Base-by-base conservation (phyloP, 306 rosid species). In the Begonia masoniana region DNA sequence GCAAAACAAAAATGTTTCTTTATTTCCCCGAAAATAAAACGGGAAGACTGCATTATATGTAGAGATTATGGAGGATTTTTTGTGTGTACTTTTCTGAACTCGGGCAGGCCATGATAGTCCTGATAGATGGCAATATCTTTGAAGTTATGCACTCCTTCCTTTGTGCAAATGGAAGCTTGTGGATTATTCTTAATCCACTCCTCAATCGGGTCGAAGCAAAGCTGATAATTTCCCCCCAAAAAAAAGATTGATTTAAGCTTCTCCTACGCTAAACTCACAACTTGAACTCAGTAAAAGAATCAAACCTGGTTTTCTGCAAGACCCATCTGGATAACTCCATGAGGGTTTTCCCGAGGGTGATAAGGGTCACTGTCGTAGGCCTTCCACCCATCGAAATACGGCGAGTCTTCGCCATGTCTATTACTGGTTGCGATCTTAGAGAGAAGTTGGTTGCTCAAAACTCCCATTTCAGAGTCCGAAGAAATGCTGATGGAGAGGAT, bases 311-410 rank as follows among this genome's bases (percentile, higher is more conserved):
- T 91, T 65, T 91, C 97, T 9, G 97, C 85, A 15, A 91, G 91
- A 56, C 97, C 97, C 96, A 85, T 83, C 48, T 91, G 97, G 51
- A 91, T 81, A 47, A 91, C 96, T 7, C 97, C 97, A 0, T 54
- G 50, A 2, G 88, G 84, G 52, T 91, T 91, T 3, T 74, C n/a
- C 1, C 50, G 62, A 1, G 75, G 78, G 57, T 91, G 87, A 58
- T 69, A 91, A n/a, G 94, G 97, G 68, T 91, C 64, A 50, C 13
- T 48, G 12, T 91, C 85, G 46, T 91, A 91, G 0, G 96, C 92
- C 50, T 82, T 85, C 96, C 85, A 91, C 4, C 97, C 97, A 51
- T 85, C 88, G 21, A 91, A 85, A 52, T 91, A 91, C 0, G 92
- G 79, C 4, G 94, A 71, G 51, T 85, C 72, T 71, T 91, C 97